Percentiles rank a stretch among this genome's conserved stretches.
phyloP scores from a whole-genome alignment of 2,329 filamentous ascomycete species.

The Ascosphaera aggregata region DNA sequence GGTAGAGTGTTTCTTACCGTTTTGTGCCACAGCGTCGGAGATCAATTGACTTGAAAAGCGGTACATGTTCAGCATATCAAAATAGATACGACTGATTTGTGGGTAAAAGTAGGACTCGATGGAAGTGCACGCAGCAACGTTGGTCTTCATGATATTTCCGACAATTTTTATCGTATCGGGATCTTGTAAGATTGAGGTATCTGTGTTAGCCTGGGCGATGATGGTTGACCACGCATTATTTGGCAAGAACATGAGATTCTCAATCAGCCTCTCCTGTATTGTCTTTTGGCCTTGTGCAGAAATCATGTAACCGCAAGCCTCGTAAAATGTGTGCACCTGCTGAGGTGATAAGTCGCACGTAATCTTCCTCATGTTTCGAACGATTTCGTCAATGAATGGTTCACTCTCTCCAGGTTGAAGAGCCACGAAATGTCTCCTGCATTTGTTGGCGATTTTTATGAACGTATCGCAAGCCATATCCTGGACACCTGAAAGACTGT shows the following conservation, averaged over 20 bases:
- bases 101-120: conserved; percentile 96
- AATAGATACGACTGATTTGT: conserved; percentile 90
- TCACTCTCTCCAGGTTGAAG: conserved; percentile 84
- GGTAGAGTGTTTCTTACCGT: conserved; percentile 33
- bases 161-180: conserved; percentile 94
- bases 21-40: conserved; percentile 67
- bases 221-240: conserved; percentile 93
- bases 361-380: conserved; percentile 85
- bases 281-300: conserved; percentile 90
- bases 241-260: conserved; percentile 79
- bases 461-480: conserved; percentile 99
- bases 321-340: conserved; percentile 96
- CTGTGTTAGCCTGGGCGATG: conserved; percentile 63
- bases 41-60: conserved; percentile 91
- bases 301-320: conserved; percentile 98
- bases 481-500: conserved; percentile 46
- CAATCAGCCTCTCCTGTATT: conserved; percentile 74
- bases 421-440: conserved; percentile 89
- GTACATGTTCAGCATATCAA: conserved; percentile 99
- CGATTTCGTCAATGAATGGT: conserved; percentile 97
- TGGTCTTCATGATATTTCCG: conserved; percentile 99
- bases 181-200: conserved; percentile 74
- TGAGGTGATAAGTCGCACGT: conserved; percentile 88
- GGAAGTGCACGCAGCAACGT: conserved; percentile 92
- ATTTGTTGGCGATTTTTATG: conserved; percentile 98